Evolutionary conservation across 371 early-diverging fungal genomes (phyloP), one percentile per base, ranked within the genome.

Genomic region (Smittium culicis): DNA sequence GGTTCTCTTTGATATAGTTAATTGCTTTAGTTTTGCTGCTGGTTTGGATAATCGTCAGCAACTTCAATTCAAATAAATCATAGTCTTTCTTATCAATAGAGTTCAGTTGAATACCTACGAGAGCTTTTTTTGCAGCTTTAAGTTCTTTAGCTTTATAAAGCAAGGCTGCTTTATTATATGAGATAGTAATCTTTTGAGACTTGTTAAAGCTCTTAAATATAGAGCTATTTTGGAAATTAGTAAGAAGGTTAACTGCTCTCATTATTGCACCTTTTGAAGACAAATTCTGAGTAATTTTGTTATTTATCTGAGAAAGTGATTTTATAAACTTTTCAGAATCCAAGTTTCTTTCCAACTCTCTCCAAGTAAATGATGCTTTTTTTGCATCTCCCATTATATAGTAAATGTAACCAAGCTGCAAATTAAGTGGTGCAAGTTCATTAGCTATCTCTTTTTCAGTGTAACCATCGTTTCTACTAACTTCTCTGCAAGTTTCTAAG

Each of bases 381-480:
- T 32, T 32, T 63, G n/a, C 5, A 63, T 63, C 63, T 63, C 63
- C 63, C 35, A 2, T 32, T 30, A 63, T n/a, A 33, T 5, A 63
- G 11, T n/a, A 5, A 11, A 63, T 35, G 32, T 63, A 63, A 11
- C 63, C 63, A 5, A 63, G n/a, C 25, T 31, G 63, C 31, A n/a
- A 31, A n/a, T 34, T 24, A 1, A 63, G 5, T 32, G 33, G n/a
- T 14, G 34, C 63, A n/a, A 63, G 24, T 35, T 63, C 63, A 14
- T 63, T n/a, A 14, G n/a, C 63, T 5, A 63, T 63, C 63, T 63
- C 63, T 35, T 63, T 33, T 33, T 33, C 63, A 30, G 33, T 5
- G 8, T 32, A 33, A n/a, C 63, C 63, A n/a, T n/a, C 34, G 5
- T 27, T 33, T 33, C 32, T 63, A 27, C n/a, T 20, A n/a, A 24